These are phyloP conservation scores for Hirsutella minnesotensis DNA, from an alignment of 2,329 filamentous ascomycete species.

Conservation along the genomic window DNA sequence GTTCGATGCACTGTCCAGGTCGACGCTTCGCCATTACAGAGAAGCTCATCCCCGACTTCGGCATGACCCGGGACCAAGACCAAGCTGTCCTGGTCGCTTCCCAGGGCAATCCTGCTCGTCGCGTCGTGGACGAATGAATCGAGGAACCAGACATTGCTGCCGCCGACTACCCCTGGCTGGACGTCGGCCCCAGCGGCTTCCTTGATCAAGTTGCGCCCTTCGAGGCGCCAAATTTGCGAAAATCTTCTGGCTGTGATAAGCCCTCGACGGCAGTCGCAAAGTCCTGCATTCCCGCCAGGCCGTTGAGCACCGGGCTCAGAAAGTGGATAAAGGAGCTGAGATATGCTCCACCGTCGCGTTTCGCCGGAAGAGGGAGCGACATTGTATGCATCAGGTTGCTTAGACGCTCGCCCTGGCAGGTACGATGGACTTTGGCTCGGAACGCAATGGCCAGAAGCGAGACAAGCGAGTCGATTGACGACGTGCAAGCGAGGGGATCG, in stretches of 20 bases:
- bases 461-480: constrained; percentile 19
- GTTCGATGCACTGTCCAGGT: background rate
- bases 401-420: constrained; percentile 16
- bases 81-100: constrained; percentile 13
- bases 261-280: constrained; percentile 19
- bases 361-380: constrained; percentile 5
- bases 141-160: constrained; percentile 15
- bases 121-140: constrained; percentile 13
- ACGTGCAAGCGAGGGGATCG: constrained; percentile 17
- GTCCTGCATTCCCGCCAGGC: constrained; percentile 20
- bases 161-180: constrained; percentile 11
- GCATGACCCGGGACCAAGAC: constrained; percentile 15
- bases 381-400: constrained; percentile 21
- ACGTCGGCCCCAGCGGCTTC: constrained; percentile 15
- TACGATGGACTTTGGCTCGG: constrained; percentile 14
- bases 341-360: constrained; percentile 13
- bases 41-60: constrained; percentile 14
- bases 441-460: constrained; percentile 21
- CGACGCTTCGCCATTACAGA: constrained; percentile 11
- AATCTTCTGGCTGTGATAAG: constrained; percentile 18
- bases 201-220: constrained; percentile 19
- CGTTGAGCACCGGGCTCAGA: constrained; percentile 20
- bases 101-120: constrained; percentile 14
- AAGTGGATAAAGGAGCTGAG: constrained; percentile 19
- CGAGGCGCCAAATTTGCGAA: constrained; percentile 22